Base-by-base conservation (phyloP, 2,329 filamentous ascomycete genomes). In the Penicillium sp. region DNA sequence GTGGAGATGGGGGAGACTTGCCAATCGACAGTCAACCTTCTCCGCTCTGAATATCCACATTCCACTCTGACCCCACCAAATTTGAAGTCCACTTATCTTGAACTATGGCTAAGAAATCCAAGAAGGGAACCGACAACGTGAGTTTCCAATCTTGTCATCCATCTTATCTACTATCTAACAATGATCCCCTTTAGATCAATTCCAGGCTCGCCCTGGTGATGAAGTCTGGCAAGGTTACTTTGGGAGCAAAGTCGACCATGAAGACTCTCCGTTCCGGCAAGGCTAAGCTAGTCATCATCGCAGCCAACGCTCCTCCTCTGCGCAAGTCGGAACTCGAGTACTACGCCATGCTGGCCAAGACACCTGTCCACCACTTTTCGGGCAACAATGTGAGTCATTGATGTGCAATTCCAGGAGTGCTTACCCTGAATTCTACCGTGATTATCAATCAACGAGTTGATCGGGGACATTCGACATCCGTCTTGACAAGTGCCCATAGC, bases 311-410 rank as follows among this genome's bases (percentile, higher is more conserved):
- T 67, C 92, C 92, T 75, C 93, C 94, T 79, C 90, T 99, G 72
- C 88, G 93, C 79, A 97, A 97, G 89, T 91, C 87, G 73, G 93
- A 97, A 85, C 87, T 97, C 63, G 93, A 97, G 84, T 97, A 84
- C 82, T 92, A 92, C 84, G 86, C 86, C 77, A 94, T 94, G 91
- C 80, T 96, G 72, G 88, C 87, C 78, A 96, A 97, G 88, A 91
- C 89, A 71, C 87, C 89, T 65, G 93, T 97, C 73, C 93, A 97
- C 86, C 94, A 99, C 86, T 97, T 97, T 83, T 85, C 85, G 69
- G 94, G 94, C 74, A 96, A 95, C 88, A 97, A 97, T 87, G 93
- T 97, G 88, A 89, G 93, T 91, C 44, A 28, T 28, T 5, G 24
- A 42, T n/a, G 34, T 19, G 34, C 13, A 19, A 2, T 11, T 37